A percentile compares a stretch with the other conserved stretches of the same genome.
Evolutionary conservation across 805 yeast genomes (phyloP).

Genomic region (Starmera quercuum): DNA sequence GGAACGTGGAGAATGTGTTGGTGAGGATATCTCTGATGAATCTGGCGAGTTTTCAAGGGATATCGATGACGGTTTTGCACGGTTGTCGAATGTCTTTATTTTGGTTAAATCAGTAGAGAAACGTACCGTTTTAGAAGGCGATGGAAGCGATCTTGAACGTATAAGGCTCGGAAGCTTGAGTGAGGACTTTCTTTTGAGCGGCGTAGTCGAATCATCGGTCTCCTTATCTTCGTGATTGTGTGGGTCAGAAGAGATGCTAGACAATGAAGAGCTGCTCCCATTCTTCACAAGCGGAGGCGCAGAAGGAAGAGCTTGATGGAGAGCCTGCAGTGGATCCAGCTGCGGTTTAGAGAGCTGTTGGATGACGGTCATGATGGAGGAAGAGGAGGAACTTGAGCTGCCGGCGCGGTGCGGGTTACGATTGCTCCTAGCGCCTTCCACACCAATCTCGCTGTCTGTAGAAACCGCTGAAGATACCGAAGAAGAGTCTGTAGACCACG

Average conservation of each 20-base stretch:
- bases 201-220: background rate
- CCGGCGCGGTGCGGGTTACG: background rate
- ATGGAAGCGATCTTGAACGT: slow-evolving; percentile 43
- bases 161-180: slow-evolving; percentile 36
- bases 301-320: background rate
- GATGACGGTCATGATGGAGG: background rate
- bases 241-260: too few relatives aligned
- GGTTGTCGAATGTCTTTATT: slow-evolving; percentile 56
- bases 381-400: background rate
- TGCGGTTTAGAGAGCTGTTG: background rate
- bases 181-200: slow-evolving; percentile 25
- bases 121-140: slow-evolving; percentile 45
- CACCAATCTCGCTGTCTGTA: background rate
- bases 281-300: background rate
- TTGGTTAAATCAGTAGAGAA: slow-evolving; percentile 56
- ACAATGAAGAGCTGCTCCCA: too few relatives aligned
- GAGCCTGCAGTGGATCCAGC: background rate
- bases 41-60: slow-evolving; percentile 48
- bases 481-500: background rate
- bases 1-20: background rate
- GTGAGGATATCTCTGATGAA: slow-evolving; percentile 8
- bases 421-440: background rate
- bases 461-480: background rate
- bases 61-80: slow-evolving; percentile 56
- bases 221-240: background rate